phyloP scores from a whole-genome alignment of 352 stramenopile genomes.

The Pythium phragmiticola region DNA sequence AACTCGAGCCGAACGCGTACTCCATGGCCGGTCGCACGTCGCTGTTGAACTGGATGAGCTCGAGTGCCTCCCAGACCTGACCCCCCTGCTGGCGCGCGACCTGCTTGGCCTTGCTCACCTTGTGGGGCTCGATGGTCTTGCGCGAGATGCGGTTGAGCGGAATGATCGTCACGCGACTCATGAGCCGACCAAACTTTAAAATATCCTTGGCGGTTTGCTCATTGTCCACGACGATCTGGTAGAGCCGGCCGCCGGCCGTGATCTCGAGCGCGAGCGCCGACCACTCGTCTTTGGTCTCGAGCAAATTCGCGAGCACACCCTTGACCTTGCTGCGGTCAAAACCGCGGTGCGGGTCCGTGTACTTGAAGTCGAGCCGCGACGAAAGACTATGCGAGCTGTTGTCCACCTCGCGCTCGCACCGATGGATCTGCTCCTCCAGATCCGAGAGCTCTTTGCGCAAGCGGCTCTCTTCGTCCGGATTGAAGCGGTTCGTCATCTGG shows the following conservation, averaged over 20 bases:
- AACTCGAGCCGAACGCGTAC: slow-evolving; percentile 97
- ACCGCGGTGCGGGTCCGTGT: slow-evolving; percentile 91
- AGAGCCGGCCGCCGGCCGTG: slow-evolving; percentile 96
- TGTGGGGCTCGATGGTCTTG: slow-evolving; percentile 65
- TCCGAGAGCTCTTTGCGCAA: slow-evolving; percentile 59
- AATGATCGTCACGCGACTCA: slow-evolving; percentile 98
- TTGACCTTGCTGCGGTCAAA: slow-evolving; percentile 97
- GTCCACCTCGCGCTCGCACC: slow-evolving; percentile 88
- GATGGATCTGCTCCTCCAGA: slow-evolving; percentile 63
- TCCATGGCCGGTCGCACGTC: slow-evolving; percentile 95
- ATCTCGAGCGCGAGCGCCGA: slow-evolving; percentile 97
- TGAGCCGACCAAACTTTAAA: slow-evolving; percentile 95
- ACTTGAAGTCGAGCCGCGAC: slow-evolving; percentile 97
- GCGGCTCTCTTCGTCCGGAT: slow-evolving; percentile 66
- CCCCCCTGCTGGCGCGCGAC: slow-evolving; percentile 89
- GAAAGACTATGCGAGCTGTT: slow-evolving; percentile 91
- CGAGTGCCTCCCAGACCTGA: slow-evolving; percentile 91
- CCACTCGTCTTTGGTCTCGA: slow-evolving; percentile 93
- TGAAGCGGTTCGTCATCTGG: slow-evolving; percentile 69
- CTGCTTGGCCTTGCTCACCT: slow-evolving; percentile 78
- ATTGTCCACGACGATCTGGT: slow-evolving; percentile 99
- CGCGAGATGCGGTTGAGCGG: slow-evolving; percentile 97
- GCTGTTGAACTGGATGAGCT: slow-evolving; percentile 96
- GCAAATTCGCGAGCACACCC: slow-evolving; percentile 95
- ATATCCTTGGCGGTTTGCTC: slow-evolving; percentile 98